Conservation (phyloP, 2,329 filamentous ascomycete genomes). For the Ophiostoma piceae region DNA sequence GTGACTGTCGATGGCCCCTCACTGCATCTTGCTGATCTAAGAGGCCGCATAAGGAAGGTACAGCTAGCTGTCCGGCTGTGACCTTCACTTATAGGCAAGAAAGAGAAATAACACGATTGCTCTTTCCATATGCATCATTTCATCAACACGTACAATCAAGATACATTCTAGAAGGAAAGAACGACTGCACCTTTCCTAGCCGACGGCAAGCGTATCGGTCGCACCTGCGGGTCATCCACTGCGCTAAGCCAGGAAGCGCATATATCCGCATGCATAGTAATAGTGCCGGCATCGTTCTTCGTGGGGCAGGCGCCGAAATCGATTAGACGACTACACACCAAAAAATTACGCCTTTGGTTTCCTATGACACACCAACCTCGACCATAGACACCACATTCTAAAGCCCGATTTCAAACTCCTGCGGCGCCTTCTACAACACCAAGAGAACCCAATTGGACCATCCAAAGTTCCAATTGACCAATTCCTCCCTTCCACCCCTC, state of each 20-base stretch:
- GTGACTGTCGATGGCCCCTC: neutral
- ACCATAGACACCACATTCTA: neutral
- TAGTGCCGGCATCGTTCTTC: slow-evolving; percentile 16
- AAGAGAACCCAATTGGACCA: neutral
- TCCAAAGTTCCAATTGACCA: neutral
- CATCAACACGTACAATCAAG: too few species aligned
- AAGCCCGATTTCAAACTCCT: neutral
- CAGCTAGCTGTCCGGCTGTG: neutral
- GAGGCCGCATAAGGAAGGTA: neutral
- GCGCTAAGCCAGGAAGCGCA: slow-evolving; percentile 12
- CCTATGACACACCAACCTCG: neutral
- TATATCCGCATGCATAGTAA: slow-evolving; percentile 11
- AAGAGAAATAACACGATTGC: too few species aligned
- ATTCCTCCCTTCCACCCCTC: neutral
- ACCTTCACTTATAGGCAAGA: too few species aligned
- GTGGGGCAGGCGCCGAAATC: slow-evolving; percentile 16
- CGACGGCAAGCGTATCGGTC: slow-evolving; percentile 1
- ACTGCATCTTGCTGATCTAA: neutral
- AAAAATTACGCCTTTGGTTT: neutral
- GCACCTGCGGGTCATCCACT: slow-evolving; percentile 10
- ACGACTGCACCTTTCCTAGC: neutral
- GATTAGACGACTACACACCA: slow-evolving; percentile 12
- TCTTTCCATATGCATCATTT: neutral
- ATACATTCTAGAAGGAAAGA: neutral
- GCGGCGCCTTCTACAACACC: neutral